Evolutionary conservation across 306 rosid genomes (phyloP), one percentile per base, ranked within the genome.

Genomic region (Erythrophleum fordii): DNA sequence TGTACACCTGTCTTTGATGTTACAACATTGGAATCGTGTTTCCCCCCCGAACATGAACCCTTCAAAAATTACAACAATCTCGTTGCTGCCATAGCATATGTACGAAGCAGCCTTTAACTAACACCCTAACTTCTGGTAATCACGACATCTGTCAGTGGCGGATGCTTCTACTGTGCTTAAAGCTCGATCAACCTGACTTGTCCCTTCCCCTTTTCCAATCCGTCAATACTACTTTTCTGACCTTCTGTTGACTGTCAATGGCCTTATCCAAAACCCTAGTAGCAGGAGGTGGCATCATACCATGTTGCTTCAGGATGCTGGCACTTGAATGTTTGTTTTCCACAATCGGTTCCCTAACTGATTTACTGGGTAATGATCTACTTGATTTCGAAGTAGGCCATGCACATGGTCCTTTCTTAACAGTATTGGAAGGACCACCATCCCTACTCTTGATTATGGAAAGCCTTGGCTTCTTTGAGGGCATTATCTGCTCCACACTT

Each of bases 371-470:
- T 1, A 89, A 85, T 35, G 97, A 87, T 88, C 98, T 88, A 82
- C 97, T 92, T 83, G 98, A 90, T 72, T 90, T 88, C 25, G 93
- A 90, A n/a, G 92, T 82, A 3, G 97, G 82, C 98, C 99, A 93
- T 64, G 82, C 83, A 60, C 78, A 4, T 42, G 86, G 75, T 59
- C 89, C 93, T 80, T 85, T 90, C 80, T 86, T 87, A 18, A 72
- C 61, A 65, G 73, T 81, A 76, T 76, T 85, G 75, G 85, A 83
- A 73, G 77, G 85, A 66, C 79, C 69, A 16, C 77, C 23, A 62
- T 86, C 96, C 85, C 73, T 93, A 51, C 77, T 88, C 52, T 91
- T 92, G 23, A 62, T 65, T 37, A 75, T 77, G 25, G 90, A 77
- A 75, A 88, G 89, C 89, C 87, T 96, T 39, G 90, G 90, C 90